A percentile compares a stretch with the other conserved stretches of the same genome.
phyloP scores from a whole-genome alignment of 306 rosid species.

The Oxytropis ochrocephala region DNA sequence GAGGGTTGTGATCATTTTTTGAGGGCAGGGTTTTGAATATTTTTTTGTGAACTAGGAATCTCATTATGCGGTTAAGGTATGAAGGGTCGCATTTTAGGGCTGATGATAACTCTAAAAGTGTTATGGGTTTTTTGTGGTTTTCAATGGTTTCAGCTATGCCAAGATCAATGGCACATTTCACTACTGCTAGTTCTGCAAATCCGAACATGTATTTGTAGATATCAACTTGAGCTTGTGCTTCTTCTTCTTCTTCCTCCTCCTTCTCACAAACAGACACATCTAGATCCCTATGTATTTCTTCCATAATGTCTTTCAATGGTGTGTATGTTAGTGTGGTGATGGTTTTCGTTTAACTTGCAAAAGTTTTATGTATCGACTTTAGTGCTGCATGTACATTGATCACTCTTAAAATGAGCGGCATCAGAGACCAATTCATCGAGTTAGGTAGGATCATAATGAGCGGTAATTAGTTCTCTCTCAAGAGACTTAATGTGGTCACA shows the following conservation, averaged over 20 bases:
- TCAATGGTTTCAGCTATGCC: slow-evolving; percentile 60
- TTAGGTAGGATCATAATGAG: no score
- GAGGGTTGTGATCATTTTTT: no score
- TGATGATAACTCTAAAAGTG: slow-evolving; percentile 43
- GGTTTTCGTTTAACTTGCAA: neutral
- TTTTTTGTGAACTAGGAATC: slow-evolving; percentile 45
- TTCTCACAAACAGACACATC: neutral
- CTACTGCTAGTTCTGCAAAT: slow-evolving; percentile 49
- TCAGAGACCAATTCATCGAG: no score
- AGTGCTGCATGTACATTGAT: neutral
- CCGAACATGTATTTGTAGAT: slow-evolving; percentile 52
- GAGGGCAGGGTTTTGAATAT: no score
- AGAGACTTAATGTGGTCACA: no score
- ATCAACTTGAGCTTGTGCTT: slow-evolving; percentile 21
- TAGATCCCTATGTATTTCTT: slow-evolving; percentile 12
- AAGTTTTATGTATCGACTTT: slow-evolving; percentile 1
- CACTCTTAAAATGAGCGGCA: no score
- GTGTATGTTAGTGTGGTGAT: no score
- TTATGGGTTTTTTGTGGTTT: slow-evolving; percentile 41
- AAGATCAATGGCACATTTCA: slow-evolving; percentile 66
- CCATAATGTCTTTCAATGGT: slow-evolving; percentile 17
- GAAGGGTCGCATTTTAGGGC: slow-evolving; percentile 32
- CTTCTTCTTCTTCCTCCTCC: slow-evolving; percentile 28
- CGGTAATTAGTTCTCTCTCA: no score
- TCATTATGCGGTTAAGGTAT: slow-evolving; percentile 38